A percentile compares a stretch with the other conserved stretches of the same genome.
Evolutionary conservation across 768 basidiomycete genomes (phyloP).

Genomic region (Boletellus emodensis): DNA sequence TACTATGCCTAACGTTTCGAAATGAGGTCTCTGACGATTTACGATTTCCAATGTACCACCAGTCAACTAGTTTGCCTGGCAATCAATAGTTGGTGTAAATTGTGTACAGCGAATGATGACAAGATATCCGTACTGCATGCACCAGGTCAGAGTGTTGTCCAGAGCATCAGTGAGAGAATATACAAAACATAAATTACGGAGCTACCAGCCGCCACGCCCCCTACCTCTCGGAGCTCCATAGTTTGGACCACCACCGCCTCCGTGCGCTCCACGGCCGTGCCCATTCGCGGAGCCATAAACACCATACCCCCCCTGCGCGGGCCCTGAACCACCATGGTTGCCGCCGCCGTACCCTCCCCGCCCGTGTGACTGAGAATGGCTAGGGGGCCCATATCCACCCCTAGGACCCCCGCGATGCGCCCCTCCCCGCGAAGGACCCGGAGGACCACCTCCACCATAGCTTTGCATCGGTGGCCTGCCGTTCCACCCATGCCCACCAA

Average conservation of each 20-base stretch:
- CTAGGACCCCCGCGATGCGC: conserved; percentile 24
- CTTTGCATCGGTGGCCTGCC: conserved; percentile 26
- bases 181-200: conserved; percentile 29
- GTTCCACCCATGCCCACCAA: conserved; percentile 32
- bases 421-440: conserved; percentile 24
- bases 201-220: conserved; percentile 45
- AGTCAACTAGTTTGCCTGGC: neutral
- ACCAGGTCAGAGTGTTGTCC: neutral
- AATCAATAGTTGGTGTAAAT: conserved; percentile 3
- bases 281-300: conserved; percentile 29
- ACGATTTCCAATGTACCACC: neutral
- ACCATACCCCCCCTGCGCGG: conserved; percentile 29
- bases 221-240: conserved; percentile 40
- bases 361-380: conserved; percentile 21
- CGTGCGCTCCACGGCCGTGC: conserved; percentile 39
- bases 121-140: conserved; percentile 4
- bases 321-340: conserved; percentile 13
- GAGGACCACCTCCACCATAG: conserved; percentile 33
- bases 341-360: conserved; percentile 26
- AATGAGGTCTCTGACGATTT: neutral
- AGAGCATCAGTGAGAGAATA: conserved; percentile 10
- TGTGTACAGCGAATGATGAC: conserved; percentile 16
- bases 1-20: conserved; percentile 21
- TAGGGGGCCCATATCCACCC: conserved; percentile 23
- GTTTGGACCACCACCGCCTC: conserved; percentile 26